Evolutionary conservation across 257 asterid species (phyloP), one percentile per base, ranked within the genome.

Genomic region (Solanum habrochaites): DNA sequence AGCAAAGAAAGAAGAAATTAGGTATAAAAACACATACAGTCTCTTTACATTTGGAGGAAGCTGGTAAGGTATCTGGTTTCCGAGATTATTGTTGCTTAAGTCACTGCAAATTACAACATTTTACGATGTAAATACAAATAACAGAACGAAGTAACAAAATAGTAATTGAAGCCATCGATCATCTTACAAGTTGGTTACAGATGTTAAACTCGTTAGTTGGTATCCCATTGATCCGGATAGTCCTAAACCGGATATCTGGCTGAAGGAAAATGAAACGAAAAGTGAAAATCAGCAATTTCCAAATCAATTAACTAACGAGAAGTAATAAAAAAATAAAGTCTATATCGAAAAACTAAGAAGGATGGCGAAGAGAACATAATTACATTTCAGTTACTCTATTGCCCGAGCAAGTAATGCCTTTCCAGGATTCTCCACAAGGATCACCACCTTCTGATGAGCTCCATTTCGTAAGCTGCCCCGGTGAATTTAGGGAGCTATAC

Each of bases 361-460:
- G 80, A 73, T 75, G 13, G 23, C 10, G 35, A 42, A 72, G 74
- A 82, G 21, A 25, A 8, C n/a, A 62, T 83, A 78, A 70, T 91
- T 89, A 96, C 99, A 97, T 95, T 93, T 96, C 98, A n/a, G 98
- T 95, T 82, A 97, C 97, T 87, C 92, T 93, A 75, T 96, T 90
- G 86, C 94, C 95, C 0, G 97, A 93, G 92, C 99, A 97, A 45
- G 93, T 91, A 87, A 96, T 83, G 73, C 99, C 99, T 82, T 49
- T 92, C 99, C 99, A 97, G 8, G 93, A 90, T 47, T 96, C 98
- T 66, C 89, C 88, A 82, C 99, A 97, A 80, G 99, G 99, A 89
- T 97, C 99, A 56, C 98, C 96, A 4, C 93, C 93, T 58, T 82
- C 92, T 40, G 64, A 43, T 78, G 92, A 21, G 80, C 86, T 94